phyloP scores from a whole-genome alignment of 495 filamentous ascomycete species.

The Aspergillus nanangensis region DNA sequence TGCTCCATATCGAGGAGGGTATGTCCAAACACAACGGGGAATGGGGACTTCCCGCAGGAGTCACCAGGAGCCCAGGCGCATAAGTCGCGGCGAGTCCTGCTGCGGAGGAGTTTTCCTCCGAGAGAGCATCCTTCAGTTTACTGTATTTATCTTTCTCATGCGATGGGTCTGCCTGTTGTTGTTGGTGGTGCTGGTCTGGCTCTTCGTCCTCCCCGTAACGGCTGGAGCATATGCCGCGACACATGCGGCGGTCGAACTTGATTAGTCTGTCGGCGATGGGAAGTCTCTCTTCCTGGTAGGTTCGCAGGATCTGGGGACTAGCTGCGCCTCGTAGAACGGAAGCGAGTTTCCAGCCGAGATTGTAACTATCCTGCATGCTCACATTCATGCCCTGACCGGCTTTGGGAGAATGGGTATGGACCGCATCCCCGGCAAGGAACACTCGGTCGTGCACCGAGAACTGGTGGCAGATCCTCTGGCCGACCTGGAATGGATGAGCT shows the following conservation, averaged over 20 bases:
- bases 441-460: constrained; percentile 55
- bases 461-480: constrained; percentile 56
- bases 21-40: constrained; percentile 9
- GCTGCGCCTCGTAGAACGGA: constrained; percentile 49
- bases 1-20: constrained; percentile 4
- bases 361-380: constrained; percentile 56
- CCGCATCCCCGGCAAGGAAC: constrained; percentile 19
- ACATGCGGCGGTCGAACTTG: constrained; percentile 53
- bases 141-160: neutral
- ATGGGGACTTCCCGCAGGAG: neutral
- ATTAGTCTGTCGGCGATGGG: constrained; percentile 60
- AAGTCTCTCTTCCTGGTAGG: constrained; percentile 58
- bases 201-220: neutral
- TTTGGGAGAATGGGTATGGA: constrained; percentile 62
- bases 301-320: constrained; percentile 46
- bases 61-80: neutral
- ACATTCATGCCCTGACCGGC: constrained; percentile 73
- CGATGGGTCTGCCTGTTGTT: neutral
- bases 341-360: constrained; percentile 68
- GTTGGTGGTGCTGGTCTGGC: too few species aligned
- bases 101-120: constrained; percentile 4
- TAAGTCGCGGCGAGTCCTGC: constrained; percentile 3
- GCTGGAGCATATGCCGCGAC: constrained; percentile 13
- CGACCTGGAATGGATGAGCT: constrained; percentile 38
- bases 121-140: neutral